A percentile compares a stretch with the other conserved stretches of the same genome.
Conservation (phyloP, 164 flowering plant species). For the Chimonanthus praecox region DNA sequence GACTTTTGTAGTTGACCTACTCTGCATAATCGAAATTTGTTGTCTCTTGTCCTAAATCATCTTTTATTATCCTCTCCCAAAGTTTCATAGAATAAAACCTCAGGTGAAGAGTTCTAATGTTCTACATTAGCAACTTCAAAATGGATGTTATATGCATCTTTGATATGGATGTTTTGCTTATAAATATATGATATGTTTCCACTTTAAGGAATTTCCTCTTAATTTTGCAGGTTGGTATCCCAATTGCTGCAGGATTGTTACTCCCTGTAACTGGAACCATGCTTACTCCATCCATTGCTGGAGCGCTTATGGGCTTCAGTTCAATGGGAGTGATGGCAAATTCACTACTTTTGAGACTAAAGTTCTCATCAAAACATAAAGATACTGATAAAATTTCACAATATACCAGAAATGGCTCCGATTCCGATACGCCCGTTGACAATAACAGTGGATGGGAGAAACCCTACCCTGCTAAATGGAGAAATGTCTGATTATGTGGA, state of each 20-base stretch:
- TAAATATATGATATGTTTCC: too few species aligned
- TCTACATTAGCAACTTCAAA: too few species aligned
- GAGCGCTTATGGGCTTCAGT: slow-evolving; percentile 93
- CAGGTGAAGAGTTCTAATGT: too few species aligned
- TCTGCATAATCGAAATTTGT: too few species aligned
- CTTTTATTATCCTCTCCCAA: too few species aligned
- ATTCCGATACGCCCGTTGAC: slow-evolving; percentile 16
- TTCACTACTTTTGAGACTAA: slow-evolving; percentile 70
- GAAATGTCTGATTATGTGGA: slow-evolving; percentile 4
- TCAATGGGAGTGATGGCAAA: slow-evolving; percentile 88
- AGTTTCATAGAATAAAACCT: too few species aligned
- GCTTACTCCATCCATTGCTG: slow-evolving; percentile 94
- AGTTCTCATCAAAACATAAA: slow-evolving; percentile 39
- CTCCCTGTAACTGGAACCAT: slow-evolving; percentile 82
- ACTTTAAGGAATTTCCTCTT: too few species aligned
- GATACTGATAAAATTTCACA: slow-evolving; percentile 15
- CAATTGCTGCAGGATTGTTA: slow-evolving; percentile 87
- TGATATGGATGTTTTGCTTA: too few species aligned
- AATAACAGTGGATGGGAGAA: slow-evolving; percentile 13
- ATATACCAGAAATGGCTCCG: slow-evolving; percentile 12
- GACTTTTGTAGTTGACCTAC: too few species aligned
- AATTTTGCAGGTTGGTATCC: slow-evolving; percentile 70
- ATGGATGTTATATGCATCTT: too few species aligned
- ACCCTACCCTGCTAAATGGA: slow-evolving; percentile 7
- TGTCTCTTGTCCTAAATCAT: too few species aligned